Base-by-base conservation (phyloP, 2,329 filamentous ascomycete species). In the Pezicula neosporulosa region DNA sequence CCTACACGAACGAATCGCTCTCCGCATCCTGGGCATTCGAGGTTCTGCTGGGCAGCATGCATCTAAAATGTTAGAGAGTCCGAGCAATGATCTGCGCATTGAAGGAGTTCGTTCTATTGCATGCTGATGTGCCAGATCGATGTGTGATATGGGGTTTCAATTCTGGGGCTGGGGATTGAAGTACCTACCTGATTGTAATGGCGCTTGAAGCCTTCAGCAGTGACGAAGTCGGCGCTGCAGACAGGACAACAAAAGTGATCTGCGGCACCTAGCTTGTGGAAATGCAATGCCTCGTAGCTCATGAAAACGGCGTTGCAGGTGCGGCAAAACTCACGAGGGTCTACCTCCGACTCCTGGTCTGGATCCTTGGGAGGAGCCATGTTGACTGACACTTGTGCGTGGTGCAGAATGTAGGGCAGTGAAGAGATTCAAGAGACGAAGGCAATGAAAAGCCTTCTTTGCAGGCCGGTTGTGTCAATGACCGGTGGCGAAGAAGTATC, bases 1-100 rank as follows among this genome's bases (percentile, higher is more conserved):
- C 59, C 60, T 19, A 61, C 49, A n/a, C 57, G 52, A 8, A 39
- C 51, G 38, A 62, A 63, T 9, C 35, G 37, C n/a, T 39, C 50
- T 7, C 35, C 8, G 33, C 61, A 63, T 5, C 37, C 49, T 4
- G 41, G 51, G 44, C 61, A 63, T 6, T 38, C 30, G 10, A 63
- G 38, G 13, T 58, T 33, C 35, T 63, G 59, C 15, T 58, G 51
- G 6, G 45, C 45, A 13, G 51, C 19, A 33, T 62, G 60, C 13
- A 53, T 48, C 59, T 62, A 37, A 5, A 27, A 18, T 15, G 33
- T 51, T 44, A 55, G 46, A 18, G 27, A 6, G 24, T 15, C 13
- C 9, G 8, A 16, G 27, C 16, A 7, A 28, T 15, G 12, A n/a
- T 16, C 12, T 15, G 21, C 10, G 10, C 6, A n/a, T 21, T 9